phyloP scores from a whole-genome alignment of 2,329 filamentous ascomycete genomes.

The Trichoderma atrobrunneum region DNA sequence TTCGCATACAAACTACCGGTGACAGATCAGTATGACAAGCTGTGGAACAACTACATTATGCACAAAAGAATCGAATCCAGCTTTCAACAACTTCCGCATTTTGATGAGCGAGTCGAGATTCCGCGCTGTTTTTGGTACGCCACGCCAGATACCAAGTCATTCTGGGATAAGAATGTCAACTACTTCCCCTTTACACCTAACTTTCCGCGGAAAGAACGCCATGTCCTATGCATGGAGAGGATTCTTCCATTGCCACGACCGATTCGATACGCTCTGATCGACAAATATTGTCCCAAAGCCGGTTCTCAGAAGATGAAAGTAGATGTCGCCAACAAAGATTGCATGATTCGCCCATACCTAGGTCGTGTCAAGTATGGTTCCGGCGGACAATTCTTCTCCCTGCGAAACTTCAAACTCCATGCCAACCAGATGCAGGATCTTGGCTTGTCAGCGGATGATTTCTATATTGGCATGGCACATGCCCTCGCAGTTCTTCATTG shows the following conservation, averaged over 20 bases:
- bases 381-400: background rate
- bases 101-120: background rate
- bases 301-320: background rate
- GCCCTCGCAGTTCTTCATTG: slow-evolving; percentile 51
- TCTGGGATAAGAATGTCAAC: background rate
- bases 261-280: background rate
- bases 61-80: background rate
- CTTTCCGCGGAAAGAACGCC: background rate
- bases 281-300: background rate
- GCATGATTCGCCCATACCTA: background rate
- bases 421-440: slow-evolving; percentile 49
- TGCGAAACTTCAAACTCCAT: slow-evolving; percentile 34
- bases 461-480: slow-evolving; percentile 46
- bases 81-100: background rate
- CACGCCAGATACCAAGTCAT: background rate
- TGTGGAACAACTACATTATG: slow-evolving; percentile 3
- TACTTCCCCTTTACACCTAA: background rate
- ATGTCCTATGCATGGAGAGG: slow-evolving; percentile 1
- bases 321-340: background rate
- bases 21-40: background rate
- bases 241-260: background rate
- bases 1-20: slow-evolving; percentile 1
- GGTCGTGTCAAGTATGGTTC: background rate
- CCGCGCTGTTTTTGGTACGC: background rate
- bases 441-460: slow-evolving; percentile 26